Conservation (phyloP, 2,329 filamentous ascomycete genomes). For the Camptophora hylomeconis region DNA sequence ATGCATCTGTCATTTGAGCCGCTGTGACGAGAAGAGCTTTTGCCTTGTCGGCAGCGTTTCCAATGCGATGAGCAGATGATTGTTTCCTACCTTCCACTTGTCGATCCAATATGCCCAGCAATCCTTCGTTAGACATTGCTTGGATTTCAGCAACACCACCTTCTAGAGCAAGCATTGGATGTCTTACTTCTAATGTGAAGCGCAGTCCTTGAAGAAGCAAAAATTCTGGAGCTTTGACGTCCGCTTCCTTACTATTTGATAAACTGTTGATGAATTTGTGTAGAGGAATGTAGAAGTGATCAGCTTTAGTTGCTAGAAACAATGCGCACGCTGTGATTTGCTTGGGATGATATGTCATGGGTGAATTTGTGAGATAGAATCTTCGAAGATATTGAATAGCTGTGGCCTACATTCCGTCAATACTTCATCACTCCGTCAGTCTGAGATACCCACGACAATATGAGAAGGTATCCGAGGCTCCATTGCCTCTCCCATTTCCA, state of each 20-base stretch:
- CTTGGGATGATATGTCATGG: slow-evolving; percentile 90
- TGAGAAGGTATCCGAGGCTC: slow-evolving; percentile 38
- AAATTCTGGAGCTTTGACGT: slow-evolving; percentile 84
- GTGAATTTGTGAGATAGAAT: slow-evolving; percentile 90
- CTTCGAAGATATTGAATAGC: slow-evolving; percentile 81
- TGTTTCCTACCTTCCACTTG: slow-evolving; percentile 19
- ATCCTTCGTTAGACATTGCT: neutral
- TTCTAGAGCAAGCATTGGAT: slow-evolving; percentile 78
- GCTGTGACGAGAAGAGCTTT: slow-evolving; percentile 64
- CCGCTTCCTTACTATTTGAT: slow-evolving; percentile 58
- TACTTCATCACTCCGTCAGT: neutral
- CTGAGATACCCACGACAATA: slow-evolving; percentile 27
- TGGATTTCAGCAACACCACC: slow-evolving; percentile 68
- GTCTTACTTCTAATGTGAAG: slow-evolving; percentile 85
- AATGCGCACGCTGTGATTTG: slow-evolving; percentile 80
- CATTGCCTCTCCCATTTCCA: slow-evolving; percentile 47
- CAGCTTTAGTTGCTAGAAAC: slow-evolving; percentile 87
- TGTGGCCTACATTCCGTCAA: slow-evolving; percentile 42
- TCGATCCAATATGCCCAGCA: slow-evolving; percentile 9
- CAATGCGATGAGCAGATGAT: too few relatives aligned
- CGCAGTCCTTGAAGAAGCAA: slow-evolving; percentile 81
- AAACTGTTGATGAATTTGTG: slow-evolving; percentile 56
- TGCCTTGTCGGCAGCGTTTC: slow-evolving; percentile 57
- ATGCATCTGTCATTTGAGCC: slow-evolving; percentile 81
- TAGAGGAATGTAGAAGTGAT: slow-evolving; percentile 63